Base-by-base conservation (phyloP, 2,329 filamentous ascomycete genomes). In the Acrodontium crateriforme region DNA sequence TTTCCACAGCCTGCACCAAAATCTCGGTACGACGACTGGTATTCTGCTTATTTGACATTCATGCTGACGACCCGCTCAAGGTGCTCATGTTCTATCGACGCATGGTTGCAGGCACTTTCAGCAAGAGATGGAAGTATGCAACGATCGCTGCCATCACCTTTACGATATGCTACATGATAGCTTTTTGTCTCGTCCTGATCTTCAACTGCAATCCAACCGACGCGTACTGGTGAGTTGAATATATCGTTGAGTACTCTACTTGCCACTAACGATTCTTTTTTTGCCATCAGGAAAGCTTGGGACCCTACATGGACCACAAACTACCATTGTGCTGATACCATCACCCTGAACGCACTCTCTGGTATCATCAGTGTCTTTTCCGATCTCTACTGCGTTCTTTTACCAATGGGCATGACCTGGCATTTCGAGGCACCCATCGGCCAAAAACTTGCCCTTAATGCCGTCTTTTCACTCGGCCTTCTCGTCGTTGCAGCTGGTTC, bases 361-460 rank as follows among this genome's bases (percentile, higher is more conserved):
- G 40, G 40, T 11, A 22, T 20, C 7, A 18, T 44, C 15, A 40
- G 39, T 15, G 32, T 42, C 18, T 23, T 38, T 13, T 37, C 29
- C 20, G 40, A 44, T 24, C 12, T 40, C n/a, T 44, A 40, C 25
- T 30, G 37, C 4, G 37, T 41, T 9, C 11, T 39, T n/a, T 22
- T 44, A 6, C 40, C 40, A 3, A 38, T 58, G 4, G 46, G 59
- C 6, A 49, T 62, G n/a, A 50, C 63, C 7, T 50, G 53, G 46
- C 54, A 58, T 11, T 47, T 62, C n/a, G 36, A 62, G 20, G 4
- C 8, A 5, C 20, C 4, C 13, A 8, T 12, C 13, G 20, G 13
- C 20, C 20, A 10, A n/a, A 12, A 60, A 21, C 30, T 33, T 14
- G 36, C 36, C 2, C 20, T 40, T n/a, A 35, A 39, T 24, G 27